Conservation (phyloP, 2,329 filamentous ascomycete genomes). For the Aspergillus sp. region DNA sequence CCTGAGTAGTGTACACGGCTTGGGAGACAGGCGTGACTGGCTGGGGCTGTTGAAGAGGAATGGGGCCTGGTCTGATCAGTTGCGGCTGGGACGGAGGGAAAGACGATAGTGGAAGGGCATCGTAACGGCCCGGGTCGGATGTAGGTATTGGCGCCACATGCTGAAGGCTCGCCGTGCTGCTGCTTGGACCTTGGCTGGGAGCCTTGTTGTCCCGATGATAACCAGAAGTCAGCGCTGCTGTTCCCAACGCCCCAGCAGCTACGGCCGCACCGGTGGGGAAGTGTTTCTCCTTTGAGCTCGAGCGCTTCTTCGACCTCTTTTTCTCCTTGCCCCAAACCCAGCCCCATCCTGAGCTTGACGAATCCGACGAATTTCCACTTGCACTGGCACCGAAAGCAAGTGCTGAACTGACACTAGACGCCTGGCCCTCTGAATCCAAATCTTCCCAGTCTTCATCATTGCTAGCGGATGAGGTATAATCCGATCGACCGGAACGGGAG, state of each 20-base stretch:
- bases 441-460: constrained; percentile 60
- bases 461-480: constrained; percentile 25
- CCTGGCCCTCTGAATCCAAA: constrained; percentile 55
- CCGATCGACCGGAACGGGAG: constrained; percentile 25
- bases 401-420: constrained; percentile 55
- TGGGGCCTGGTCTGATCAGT: constrained; percentile 54
- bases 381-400: constrained; percentile 62
- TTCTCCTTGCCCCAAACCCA: constrained; percentile 57
- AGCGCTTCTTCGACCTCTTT: constrained; percentile 25
- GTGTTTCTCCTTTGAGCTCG: constrained; percentile 18
- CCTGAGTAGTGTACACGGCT: constrained; percentile 60
- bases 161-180: constrained; percentile 49
- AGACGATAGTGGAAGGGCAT: constrained; percentile 46
- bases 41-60: constrained; percentile 81
- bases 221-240: constrained; percentile 42
- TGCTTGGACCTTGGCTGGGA: constrained; percentile 31
- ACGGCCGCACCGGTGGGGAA: constrained; percentile 36
- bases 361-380: constrained; percentile 48
- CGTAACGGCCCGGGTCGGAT: constrained; percentile 63
- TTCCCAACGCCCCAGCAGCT: constrained; percentile 43
- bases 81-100: constrained; percentile 27
- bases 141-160: constrained; percentile 67
- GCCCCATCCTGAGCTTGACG: constrained; percentile 57
- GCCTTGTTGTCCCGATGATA: constrained; percentile 27
- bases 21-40: constrained; percentile 72